phyloP scores from a whole-genome alignment of 805 yeast species.

The Saturnispora quitensis region DNA sequence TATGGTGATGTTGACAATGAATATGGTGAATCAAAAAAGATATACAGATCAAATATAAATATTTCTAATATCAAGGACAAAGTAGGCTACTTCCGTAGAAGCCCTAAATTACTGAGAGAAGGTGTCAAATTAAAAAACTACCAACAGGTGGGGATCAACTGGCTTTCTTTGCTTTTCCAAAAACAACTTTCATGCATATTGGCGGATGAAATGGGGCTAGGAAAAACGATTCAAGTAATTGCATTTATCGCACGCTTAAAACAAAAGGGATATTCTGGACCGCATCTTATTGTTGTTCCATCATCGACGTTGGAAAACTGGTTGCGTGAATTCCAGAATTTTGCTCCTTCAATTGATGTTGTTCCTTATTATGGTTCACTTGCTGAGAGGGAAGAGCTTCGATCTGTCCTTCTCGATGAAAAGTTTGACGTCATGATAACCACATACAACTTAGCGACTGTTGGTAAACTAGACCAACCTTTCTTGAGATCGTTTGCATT shows the following conservation, averaged over 20 bases:
- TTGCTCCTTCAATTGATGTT: constrained; percentile 72
- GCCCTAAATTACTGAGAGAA: constrained; percentile 59
- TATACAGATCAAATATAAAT: constrained; percentile 25
- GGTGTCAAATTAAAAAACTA: constrained; percentile 71
- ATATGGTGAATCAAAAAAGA: constrained; percentile 11
- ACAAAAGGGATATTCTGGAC: constrained; percentile 51
- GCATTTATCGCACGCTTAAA: constrained; percentile 82
- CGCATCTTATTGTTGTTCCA: constrained; percentile 92
- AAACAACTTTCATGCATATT: constrained; percentile 80
- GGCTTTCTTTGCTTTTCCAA: constrained; percentile 76
- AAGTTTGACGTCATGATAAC: constrained; percentile 85
- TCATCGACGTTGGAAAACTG: constrained; percentile 95
- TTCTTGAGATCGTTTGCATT: constrained; percentile 69
- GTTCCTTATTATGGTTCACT: constrained; percentile 93
- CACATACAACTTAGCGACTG: constrained; percentile 86
- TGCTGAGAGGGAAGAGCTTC: constrained; percentile 72
- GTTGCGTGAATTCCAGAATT: constrained; percentile 87
- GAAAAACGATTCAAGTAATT: constrained; percentile 95
- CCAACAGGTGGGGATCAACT: constrained; percentile 95
- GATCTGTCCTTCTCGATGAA: constrained; percentile 54
- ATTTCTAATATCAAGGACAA: constrained; percentile 12
- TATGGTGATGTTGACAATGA: constrained; percentile 19
- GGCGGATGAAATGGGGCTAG: constrained; percentile 98
- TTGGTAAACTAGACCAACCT: constrained; percentile 70
- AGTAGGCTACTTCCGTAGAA: constrained; percentile 46